Base-by-base conservation (phyloP, 2,329 filamentous ascomycete genomes). In the Pleurostoma richardsiae region DNA sequence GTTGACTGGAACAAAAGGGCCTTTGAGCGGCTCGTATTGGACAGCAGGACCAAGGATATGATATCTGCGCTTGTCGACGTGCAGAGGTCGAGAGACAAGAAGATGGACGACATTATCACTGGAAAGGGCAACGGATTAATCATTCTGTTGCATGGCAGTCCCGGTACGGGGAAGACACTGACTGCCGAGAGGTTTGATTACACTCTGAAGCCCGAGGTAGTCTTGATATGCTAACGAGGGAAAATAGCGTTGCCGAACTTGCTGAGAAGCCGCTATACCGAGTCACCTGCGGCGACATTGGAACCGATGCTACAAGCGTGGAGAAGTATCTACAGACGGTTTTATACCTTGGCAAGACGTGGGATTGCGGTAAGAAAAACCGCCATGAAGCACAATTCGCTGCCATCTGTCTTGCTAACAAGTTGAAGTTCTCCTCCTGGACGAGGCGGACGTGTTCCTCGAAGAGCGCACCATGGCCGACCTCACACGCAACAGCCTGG, bases 381-480 rank as follows among this genome's bases (percentile, higher is more conserved):
- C 5, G 49, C 5, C 54, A 54, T 8, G 52, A 56, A 47, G 42
- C 42, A 26, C 45, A 46, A 19, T 47, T 56, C 6, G 48, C 46
- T 6, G 41, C 46, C 29, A 55, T 56, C 44, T 50, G 8, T n/a
- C 33, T n/a, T 36, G 33, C 33, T 36, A n/a, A 36, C 33, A n/a
- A n/a, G 8, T 56, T 49, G 50, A 56, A 49, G 60, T 68, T 3
- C 48, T 69, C 5, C 54, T 69, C 1, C 56, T 69, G 6, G 67
- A 70, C 47, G 67, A 69, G 47, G 65, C 65, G 3, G 67, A 69
- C 45, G 61, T 69, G 1, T 69, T 69, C 49, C 55, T 70, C 11
- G 58, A 64, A 44, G 54, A 61, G 30, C 51, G 68, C 28, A 58
- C 57, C 2, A 49, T 59, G 10, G 50, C 55, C 4, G 61, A 69